Conservation (phyloP, 2,329 filamentous ascomycete genomes). For the Epicoccum nigrum region DNA sequence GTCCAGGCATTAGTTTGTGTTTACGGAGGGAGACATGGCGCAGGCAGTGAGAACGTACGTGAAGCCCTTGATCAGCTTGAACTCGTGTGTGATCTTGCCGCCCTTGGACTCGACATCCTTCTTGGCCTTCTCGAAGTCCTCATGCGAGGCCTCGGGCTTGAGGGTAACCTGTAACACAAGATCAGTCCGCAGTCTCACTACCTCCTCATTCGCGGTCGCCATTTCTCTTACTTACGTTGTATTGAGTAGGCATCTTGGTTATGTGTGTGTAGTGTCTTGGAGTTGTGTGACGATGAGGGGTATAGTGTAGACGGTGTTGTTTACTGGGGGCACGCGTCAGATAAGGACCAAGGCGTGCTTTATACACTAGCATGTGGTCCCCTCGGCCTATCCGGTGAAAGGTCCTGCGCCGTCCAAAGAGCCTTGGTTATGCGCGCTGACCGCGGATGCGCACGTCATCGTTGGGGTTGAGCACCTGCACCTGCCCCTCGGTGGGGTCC, state of each 20-base stretch:
- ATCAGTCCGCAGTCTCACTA: constrained; percentile 4
- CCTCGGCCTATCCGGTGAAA: constrained; percentile 6
- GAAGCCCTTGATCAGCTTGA: constrained; percentile 88
- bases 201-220: neutral
- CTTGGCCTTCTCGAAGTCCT: constrained; percentile 79
- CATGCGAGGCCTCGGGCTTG: constrained; percentile 70
- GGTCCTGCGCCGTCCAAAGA: constrained; percentile 17
- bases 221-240: constrained; percentile 38
- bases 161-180: constrained; percentile 70
- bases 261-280: neutral
- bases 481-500: constrained; percentile 16
- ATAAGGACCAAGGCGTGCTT: constrained; percentile 26
- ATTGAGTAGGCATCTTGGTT: constrained; percentile 43
- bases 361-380: constrained; percentile 27
- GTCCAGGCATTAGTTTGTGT: constrained; percentile 11
- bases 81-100: constrained; percentile 83
- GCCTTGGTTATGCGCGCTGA: constrained; percentile 35
- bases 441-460: constrained; percentile 16
- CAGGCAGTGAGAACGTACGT: constrained; percentile 66
- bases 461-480: constrained; percentile 5
- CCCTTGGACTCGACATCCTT: constrained; percentile 74
- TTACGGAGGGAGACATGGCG: neutral
- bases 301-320: constrained; percentile 4
- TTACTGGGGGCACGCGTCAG: constrained; percentile 15
- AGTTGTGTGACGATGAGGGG: neutral